Base-by-base conservation (phyloP, 441 rosid species). In the Gossypium gossypioides region DNA sequence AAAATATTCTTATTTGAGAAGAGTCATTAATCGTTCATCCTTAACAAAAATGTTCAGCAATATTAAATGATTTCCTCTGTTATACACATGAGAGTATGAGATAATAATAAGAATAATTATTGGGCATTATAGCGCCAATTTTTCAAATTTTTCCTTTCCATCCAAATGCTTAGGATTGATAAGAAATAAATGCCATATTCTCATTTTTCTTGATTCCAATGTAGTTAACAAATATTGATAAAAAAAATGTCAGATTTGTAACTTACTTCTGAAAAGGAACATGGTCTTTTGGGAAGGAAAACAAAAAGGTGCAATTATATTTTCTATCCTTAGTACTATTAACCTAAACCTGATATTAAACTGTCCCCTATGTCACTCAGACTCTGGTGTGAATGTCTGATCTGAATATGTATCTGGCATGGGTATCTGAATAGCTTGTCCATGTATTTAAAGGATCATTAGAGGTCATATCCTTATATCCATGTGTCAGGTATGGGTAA, bases 301-400 rank as follows among this genome's bases (percentile, higher is more conserved):
- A 37, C 42, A 37, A 37, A 37, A 37, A 37, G 42, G 10, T 37
- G 42, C 10, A 62, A 62, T 37, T 19, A 37, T 37, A 46, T 9
- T 61, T 61, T 16, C 27, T 18, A 9, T 3, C 27, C 68, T 34
- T 37, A 8, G 24, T 62, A 37, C 50, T 37, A 9, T 18, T 16
- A 62, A 37, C 15, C 13, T 62, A 62, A 62, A 61, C 68, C 10
- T 62, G 68, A 37, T 62, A 62, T 62, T 37, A 62, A 10, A 37
- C 50, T 18, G 27, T 22, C 24, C 50, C 3, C 42, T 37, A 1
- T 37, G 42, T 37, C 42, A 37, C 42, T 37, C 42, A 7, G 42
- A 37, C 42, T 37, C 42, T 37, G 42, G 42, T 37, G 42, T 37
- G 42, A 37, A 37, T 37, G 42, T 37, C 42, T 37, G 42, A 7